A percentile compares a stretch with the other conserved stretches of the same genome.
Evolutionary conservation across 495 filamentous ascomycete species (phyloP).

Genomic region (Hypomontagnella monticulosa): DNA sequence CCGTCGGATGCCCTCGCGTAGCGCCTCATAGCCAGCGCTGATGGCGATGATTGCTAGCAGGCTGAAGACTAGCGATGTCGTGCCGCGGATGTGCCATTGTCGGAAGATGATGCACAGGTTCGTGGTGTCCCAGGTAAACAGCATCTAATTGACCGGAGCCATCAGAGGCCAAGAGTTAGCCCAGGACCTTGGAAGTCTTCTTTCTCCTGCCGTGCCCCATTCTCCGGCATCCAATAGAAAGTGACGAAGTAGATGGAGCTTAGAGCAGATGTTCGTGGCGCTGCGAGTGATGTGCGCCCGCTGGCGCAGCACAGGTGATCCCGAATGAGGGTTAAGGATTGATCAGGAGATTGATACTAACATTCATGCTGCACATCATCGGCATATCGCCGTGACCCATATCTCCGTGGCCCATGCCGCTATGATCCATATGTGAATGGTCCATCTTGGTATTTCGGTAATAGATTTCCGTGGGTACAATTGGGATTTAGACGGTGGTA

Average conservation of each 20-base stretch:
- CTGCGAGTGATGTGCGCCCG: slow-evolving; percentile 4
- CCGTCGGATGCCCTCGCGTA: slow-evolving; percentile 76
- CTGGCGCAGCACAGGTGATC: slow-evolving; percentile 5
- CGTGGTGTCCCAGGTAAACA: slow-evolving; percentile 93
- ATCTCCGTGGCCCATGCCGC: slow-evolving; percentile 61
- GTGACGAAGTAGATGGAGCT: neutral
- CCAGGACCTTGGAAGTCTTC: neutral
- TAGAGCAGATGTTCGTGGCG: slow-evolving; percentile 11
- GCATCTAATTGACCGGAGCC: slow-evolving; percentile 70
- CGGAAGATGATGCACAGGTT: slow-evolving; percentile 96
- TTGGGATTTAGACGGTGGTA: too few species aligned
- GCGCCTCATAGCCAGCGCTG: slow-evolving; percentile 88
- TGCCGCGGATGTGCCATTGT: slow-evolving; percentile 83
- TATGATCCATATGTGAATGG: slow-evolving; percentile 62
- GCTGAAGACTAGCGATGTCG: slow-evolving; percentile 77
- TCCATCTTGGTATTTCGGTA: slow-evolving; percentile 49
- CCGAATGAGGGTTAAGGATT: slow-evolving; percentile 21
- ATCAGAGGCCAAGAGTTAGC: slow-evolving; percentile 15
- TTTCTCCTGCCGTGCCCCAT: neutral
- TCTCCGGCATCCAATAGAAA: slow-evolving; percentile 23
- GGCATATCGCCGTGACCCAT: slow-evolving; percentile 56
- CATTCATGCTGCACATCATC: slow-evolving; percentile 83
- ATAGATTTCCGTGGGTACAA: too few species aligned
- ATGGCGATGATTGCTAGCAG: slow-evolving; percentile 83
- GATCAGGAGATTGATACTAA: slow-evolving; percentile 48